Evolutionary conservation across 2,329 filamentous ascomycete species (phyloP), one percentile per base, ranked within the genome.

Genomic region (Aspergillus sp.): DNA sequence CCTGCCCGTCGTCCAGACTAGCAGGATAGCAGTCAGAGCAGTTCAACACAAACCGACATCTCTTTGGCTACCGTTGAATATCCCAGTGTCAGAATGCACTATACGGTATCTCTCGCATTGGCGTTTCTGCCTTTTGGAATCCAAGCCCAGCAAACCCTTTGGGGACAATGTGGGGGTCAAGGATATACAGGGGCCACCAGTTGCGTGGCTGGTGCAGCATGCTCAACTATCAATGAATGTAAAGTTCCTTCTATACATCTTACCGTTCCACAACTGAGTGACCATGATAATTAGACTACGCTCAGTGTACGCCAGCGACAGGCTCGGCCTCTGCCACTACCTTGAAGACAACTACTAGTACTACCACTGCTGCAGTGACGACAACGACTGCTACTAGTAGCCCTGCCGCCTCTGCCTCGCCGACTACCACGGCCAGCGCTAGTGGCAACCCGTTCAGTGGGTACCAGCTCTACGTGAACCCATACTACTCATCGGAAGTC

Each of bases 401-500:
- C 25, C 25, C 48, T 1, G 32, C 23, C 8, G 8, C 5, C 3
- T 30, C 25, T 11, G 25, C 8, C 50, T 60, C 62, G 17, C 42
- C 67, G 8, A 53, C 61, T 3, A 61, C 63, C 17, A 64, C 68
- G 3, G 66, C 65, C 8, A 56, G 62, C 10, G 54, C 67, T 27
- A 62, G 80, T 15, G 86, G 85, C 27, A 84, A 84, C 67, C 80
- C 81, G 0, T 83, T 84, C 60, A 72, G 73, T 7, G 82, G 81
- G n/a, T 78, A 81, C 60, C 74, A 80, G 61, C 77, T 82, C 49
- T 84, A 83, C 61, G 79, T 78, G 30, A 84, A 84, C 66, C 76
- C 81, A 3, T 83, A 81, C 72, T 84, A 84, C 70, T 76, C 81
- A 4, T 82, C 81, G 4, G 82, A 84, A 64, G 78, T 84, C 32